Conservation (phyloP, 495 filamentous ascomycete genomes). For the Penicillium manginii region DNA sequence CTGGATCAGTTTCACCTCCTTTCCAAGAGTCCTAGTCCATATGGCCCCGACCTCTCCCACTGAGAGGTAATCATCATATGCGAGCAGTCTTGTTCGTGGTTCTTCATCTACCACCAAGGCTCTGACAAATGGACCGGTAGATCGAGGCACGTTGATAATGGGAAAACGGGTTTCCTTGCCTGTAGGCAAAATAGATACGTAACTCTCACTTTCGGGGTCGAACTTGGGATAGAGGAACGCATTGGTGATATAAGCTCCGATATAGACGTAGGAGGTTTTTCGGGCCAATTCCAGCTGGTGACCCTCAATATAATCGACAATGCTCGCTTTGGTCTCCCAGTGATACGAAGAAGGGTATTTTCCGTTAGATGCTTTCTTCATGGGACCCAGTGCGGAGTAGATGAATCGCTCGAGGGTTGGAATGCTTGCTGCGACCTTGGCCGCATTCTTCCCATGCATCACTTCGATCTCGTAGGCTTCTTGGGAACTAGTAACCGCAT, state of each 20-base stretch:
- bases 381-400: constrained; percentile 41
- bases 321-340: constrained; percentile 41
- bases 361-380: constrained; percentile 35
- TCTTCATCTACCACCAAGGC: constrained; percentile 44
- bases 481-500: constrained; percentile 33
- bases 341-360: constrained; percentile 43
- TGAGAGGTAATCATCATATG: constrained; percentile 43
- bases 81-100: constrained; percentile 42
- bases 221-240: constrained; percentile 37
- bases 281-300: constrained; percentile 26
- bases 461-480: constrained; percentile 53
- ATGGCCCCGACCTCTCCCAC: constrained; percentile 32
- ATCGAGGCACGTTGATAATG: constrained; percentile 40
- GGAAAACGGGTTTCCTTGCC: constrained; percentile 32
- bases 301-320: constrained; percentile 42
- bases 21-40: constrained; percentile 39
- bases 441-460: constrained; percentile 51
- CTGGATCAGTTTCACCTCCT: constrained; percentile 29
- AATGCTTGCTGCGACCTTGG: constrained; percentile 48
- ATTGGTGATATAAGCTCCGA: constrained; percentile 37
- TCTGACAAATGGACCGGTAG: constrained; percentile 46
- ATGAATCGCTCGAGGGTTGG: constrained; percentile 52
- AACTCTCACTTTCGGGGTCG: constrained; percentile 26
- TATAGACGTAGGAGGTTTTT: constrained; percentile 38
- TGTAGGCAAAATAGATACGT: constrained; percentile 31